Evolutionary conservation across 371 early-diverging fungal species (phyloP).

Genomic region (Synchytrium microbalum): DNA sequence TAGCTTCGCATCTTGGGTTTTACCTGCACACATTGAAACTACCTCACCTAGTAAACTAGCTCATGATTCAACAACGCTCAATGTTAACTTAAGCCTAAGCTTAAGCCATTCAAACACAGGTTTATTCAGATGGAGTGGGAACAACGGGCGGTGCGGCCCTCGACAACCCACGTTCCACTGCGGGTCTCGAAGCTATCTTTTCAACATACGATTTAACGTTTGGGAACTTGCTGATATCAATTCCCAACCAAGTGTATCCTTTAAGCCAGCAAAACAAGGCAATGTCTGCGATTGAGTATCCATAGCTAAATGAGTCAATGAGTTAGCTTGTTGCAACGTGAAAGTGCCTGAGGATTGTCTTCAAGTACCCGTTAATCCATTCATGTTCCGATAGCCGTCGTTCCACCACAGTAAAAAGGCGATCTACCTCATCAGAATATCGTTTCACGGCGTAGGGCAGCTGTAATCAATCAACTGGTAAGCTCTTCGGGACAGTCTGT

Average conservation of each 20-base stretch:
- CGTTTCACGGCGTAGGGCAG: conserved; percentile 11
- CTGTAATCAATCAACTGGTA: conserved; percentile 5
- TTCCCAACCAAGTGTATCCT: background rate
- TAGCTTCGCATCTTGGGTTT: too few species aligned
- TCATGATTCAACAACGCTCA: too few species aligned
- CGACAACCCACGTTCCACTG: conserved; percentile 10
- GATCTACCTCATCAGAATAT: conserved; percentile 10
- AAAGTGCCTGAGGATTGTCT: too few species aligned
- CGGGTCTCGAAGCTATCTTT: background rate
- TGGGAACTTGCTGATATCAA: too few species aligned
- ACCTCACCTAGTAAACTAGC: too few species aligned
- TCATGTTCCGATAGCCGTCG: conserved; percentile 13
- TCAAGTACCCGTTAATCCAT: conserved; percentile 16
- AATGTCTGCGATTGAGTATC: conserved; percentile 15
- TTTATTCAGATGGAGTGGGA: too few species aligned
- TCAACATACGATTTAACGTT: conserved; percentile 10
- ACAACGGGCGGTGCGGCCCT: background rate
- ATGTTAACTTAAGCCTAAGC: too few species aligned
- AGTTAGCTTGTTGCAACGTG: too few species aligned
- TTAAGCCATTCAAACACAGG: too few species aligned
- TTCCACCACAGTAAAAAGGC: conserved; percentile 16
- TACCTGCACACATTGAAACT: too few species aligned
- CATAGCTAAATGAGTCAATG: too few species aligned
- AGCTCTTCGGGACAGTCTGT: background rate
- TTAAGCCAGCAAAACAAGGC: conserved; percentile 1